A percentile compares a stretch with the other conserved stretches of the same genome.
Conservation (phyloP, 2,329 filamentous ascomycete genomes). For the Pseudovirgaria hyperparasitica region DNA sequence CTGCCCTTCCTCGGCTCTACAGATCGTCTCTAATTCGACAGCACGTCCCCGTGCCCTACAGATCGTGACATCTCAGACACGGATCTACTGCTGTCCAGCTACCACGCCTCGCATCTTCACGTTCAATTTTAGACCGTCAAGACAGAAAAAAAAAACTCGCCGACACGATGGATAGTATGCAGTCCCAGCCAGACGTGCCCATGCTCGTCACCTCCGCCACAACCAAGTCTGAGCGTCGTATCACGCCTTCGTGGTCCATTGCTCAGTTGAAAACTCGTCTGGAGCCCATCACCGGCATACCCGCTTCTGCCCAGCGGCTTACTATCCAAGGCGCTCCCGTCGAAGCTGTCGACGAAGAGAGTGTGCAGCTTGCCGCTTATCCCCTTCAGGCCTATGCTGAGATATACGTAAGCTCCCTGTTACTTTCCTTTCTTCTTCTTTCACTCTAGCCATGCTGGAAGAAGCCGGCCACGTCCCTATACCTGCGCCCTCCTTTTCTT, state of each 20-base stretch:
- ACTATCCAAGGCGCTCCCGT: conserved; percentile 54
- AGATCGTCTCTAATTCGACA: no score
- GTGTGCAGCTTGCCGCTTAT: conserved; percentile 49
- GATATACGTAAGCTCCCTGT: conserved; percentile 53
- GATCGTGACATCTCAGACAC: no score
- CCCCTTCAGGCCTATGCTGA: conserved; percentile 63
- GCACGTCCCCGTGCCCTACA: no score
- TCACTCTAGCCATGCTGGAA: no score
- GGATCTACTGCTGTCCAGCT: not conserved
- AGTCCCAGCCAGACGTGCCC: conserved; percentile 56
- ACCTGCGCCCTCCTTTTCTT: no score
- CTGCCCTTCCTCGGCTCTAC: no score
- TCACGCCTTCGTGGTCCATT: conserved; percentile 87
- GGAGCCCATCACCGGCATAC: conserved; percentile 85
- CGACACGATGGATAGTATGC: no score
- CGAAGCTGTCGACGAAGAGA: conserved; percentile 61
- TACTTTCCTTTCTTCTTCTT: conserved; percentile 8
- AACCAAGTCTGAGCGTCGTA: conserved; percentile 72
- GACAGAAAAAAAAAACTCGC: no score
- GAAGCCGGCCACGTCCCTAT: no score
- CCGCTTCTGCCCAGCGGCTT: conserved; percentile 65
- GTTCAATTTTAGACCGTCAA: not conserved
- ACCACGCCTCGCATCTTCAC: conserved; percentile 3
- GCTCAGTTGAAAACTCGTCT: conserved; percentile 73
- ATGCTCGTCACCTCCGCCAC: conserved; percentile 65